Base-by-base conservation (phyloP, 345 rosid species). In the Eutrema yunnanense region DNA sequence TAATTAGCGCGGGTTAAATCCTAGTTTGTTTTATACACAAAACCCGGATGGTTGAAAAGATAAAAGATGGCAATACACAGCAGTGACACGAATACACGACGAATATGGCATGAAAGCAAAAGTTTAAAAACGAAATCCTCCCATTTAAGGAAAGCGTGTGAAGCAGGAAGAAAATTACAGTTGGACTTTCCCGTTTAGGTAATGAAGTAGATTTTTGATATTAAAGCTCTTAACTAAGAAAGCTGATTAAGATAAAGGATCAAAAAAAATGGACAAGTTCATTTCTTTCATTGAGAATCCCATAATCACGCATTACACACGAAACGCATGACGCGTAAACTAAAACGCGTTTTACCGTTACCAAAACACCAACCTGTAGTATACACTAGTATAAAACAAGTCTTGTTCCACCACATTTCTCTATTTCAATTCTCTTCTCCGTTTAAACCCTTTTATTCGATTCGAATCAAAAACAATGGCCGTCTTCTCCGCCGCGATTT, bases 81-180 rank as follows among this genome's bases (percentile, higher is more conserved):
- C 29, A 67, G 51, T 40, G 40, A 52, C 51, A 67, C 40, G 30
- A 67, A 52, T 52, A 67, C 51, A 67, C 61, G 30, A 4, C 55
- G 6, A 44, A 46, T 46, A 37, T 70, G 42, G 74, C 19, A 61
- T 61, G 3, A 40, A 41, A 33, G 2, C 33, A 73, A 50, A 53
- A 43, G 6, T 34, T 64, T 46, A 49, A 64, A 73, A 53, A 73
- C 49, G 14, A 55, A 60, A 43, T 53, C 41, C 64, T 54, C 62
- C 41, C 36, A 59, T 54, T 29, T 36, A 55, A 55, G 50, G 14
- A 73, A 63, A 73, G 10, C 64, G 40, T 73, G 71, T 62, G 60
- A 61, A 71, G 52, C 51, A 51, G 8, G 41, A 32, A 51, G 8
- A 51, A 32, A 4, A 51, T 13, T 9, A 72, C 30, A 60, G 3